Evolutionary conservation across 75 land plant species (phyloP).

Genomic region (Adiantum capillusveneris): DNA sequence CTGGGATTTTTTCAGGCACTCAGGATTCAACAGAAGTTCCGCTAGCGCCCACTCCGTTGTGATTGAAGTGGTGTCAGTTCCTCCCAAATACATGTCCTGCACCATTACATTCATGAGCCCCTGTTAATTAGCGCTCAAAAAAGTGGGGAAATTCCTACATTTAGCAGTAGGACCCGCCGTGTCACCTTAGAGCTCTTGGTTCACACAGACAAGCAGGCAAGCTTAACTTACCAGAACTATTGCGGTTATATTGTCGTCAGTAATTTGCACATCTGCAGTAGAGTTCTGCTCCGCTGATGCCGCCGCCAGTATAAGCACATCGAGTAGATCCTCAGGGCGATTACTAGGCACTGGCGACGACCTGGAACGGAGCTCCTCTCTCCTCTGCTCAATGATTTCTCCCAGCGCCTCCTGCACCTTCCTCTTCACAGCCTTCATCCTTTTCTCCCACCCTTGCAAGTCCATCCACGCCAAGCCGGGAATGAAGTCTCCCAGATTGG

Average conservation of each 20-base stretch:
- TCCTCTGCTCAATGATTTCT: conserved; percentile 10
- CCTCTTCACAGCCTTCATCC: conserved; percentile 5
- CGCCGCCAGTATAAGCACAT: conserved; percentile 10
- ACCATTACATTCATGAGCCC: no score
- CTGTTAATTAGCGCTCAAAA: not conserved
- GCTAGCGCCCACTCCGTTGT: no score
- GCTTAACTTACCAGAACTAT: conserved; percentile 1
- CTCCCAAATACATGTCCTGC: conserved; percentile 4
- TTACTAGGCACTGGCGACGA: not conserved
- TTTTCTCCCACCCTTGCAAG: conserved; percentile 12
- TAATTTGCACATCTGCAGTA: conserved; percentile 2
- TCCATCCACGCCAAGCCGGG: conserved; percentile 12
- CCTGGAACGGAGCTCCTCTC: not conserved
- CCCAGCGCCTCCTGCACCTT: conserved; percentile 2
- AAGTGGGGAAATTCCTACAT: no score
- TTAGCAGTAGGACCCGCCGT: no score
- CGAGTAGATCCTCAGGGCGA: not conserved
- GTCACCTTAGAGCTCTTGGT: no score
- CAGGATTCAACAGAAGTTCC: conserved; percentile 6
- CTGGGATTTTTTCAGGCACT: not conserved
- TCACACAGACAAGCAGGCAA: not conserved
- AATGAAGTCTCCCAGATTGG: conserved; percentile 15
- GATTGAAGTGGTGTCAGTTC: no score
- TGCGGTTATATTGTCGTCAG: not conserved
- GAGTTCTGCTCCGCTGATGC: not conserved